These are phyloP conservation scores for Amylocarpus encephaloides DNA, from an alignment of 2,329 filamentous ascomycete genomes.

Conservation along the genomic window DNA sequence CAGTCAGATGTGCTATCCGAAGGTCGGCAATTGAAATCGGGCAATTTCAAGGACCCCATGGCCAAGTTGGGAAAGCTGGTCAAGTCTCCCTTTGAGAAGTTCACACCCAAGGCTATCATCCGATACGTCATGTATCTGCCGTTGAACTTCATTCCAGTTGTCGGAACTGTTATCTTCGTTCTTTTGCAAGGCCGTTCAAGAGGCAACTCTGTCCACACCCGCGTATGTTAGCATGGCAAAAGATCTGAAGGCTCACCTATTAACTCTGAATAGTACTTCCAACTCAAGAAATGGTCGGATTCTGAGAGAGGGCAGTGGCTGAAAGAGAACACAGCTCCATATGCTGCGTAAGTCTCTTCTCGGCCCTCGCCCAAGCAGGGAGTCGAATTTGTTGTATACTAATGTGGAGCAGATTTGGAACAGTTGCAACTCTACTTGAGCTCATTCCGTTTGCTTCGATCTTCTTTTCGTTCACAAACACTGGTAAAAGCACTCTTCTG, in stretches of 20 bases:
- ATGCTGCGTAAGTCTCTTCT: constrained; percentile 61
- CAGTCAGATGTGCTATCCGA: constrained; percentile 59
- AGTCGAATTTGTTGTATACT: neutral
- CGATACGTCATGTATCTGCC: constrained; percentile 68
- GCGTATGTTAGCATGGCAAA: constrained; percentile 37
- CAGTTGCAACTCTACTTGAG: constrained; percentile 72
- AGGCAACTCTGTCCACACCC: constrained; percentile 40
- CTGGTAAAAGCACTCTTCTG: constrained; percentile 40
- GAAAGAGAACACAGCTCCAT: constrained; percentile 63
- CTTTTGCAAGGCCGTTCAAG: constrained; percentile 57
- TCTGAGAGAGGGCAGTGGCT: constrained; percentile 63
- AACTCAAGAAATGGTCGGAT: constrained; percentile 76
- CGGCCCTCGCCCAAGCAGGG: neutral
- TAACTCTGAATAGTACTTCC: constrained; percentile 63
- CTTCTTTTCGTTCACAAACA: constrained; percentile 84
- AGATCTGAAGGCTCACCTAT: neutral
- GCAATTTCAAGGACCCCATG: constrained; percentile 46
- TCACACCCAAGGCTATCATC: constrained; percentile 58
- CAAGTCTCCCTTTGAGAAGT: constrained; percentile 51
- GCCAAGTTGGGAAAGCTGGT: constrained; percentile 48
- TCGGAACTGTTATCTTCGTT: constrained; percentile 78
- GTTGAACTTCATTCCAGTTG: constrained; percentile 85
- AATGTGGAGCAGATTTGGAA: constrained; percentile 55
- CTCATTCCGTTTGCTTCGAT: constrained; percentile 79
- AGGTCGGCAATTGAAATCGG: constrained; percentile 65